Evolutionary conservation across 108 stramenopile genomes (phyloP).

Genomic region (Seminavis robusta): DNA sequence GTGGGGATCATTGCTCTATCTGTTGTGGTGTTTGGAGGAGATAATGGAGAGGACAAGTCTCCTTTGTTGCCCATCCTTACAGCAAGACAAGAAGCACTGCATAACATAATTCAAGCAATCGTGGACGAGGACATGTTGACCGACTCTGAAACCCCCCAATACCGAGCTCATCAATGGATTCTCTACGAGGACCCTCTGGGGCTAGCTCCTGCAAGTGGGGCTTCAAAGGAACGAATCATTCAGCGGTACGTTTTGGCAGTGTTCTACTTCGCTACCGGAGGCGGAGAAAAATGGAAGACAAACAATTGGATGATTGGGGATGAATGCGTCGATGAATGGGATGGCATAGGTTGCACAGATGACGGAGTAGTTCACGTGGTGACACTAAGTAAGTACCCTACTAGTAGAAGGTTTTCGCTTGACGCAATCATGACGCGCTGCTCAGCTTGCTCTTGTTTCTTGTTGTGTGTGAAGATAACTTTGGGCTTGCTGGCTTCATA

Average conservation of each 20-base stretch:
- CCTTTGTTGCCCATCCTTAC: conserved; percentile 1
- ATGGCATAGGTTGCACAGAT: conserved; percentile 46
- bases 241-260: conserved; percentile 67
- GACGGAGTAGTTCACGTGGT: conserved; percentile 52
- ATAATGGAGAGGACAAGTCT: not conserved
- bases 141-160: conserved; percentile 37
- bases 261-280: conserved; percentile 53
- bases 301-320: conserved; percentile 66
- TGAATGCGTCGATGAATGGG: conserved; percentile 60
- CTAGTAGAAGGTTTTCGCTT: not conserved
- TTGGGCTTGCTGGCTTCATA: conserved; percentile 1
- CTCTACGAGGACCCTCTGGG: conserved; percentile 27
- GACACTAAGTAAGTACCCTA: conserved; percentile 17
- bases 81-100: conserved; percentile 13
- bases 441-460: conserved; percentile 4
- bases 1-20: not conserved
- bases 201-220: conserved; percentile 15
- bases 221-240: conserved; percentile 29
- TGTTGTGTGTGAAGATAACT: conserved; percentile 4
- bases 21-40: conserved; percentile 2
- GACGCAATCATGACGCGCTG: not conserved
- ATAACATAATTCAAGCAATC: conserved; percentile 17
- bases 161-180: conserved; percentile 52
- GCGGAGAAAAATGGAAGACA: conserved; percentile 23
- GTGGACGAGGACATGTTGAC: conserved; percentile 25